Base-by-base conservation (phyloP, 2,329 filamentous ascomycete species). In the Microcera coccophila region DNA sequence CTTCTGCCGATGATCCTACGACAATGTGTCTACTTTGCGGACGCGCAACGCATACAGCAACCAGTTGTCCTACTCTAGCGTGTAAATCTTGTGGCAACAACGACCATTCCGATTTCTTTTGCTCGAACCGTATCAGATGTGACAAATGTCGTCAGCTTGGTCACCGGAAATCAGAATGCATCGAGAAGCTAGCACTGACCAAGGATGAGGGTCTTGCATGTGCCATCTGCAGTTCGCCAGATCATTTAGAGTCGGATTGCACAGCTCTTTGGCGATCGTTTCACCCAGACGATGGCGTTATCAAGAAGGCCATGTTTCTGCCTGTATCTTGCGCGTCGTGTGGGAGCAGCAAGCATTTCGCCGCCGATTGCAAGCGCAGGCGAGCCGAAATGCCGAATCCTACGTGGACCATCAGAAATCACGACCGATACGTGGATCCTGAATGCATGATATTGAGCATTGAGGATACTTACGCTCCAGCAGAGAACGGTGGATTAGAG, bases 71-170 rank as follows among this genome's bases (percentile, higher is more conserved):
- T 11, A 60, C 66, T 11, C 56, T 67, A 17, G 58, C 47, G 3
- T 83, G 80, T 57, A 67, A 62, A 5, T 72, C 72, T 42, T 83
- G 76, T 55, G 60, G 63, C 18, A 65, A 62, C 39, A 45, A 52
- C 11, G 63, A 63, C 3, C 79, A 84, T 58, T 69, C 69, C 40
- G 64, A 68, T 4, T 70, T 71, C 49, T 65, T 62, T 41, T 84
- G 81, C 50, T 75, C 78, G 10, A 65, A 63, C 4, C 69, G 67
- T 24, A 61, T 62, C 24, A 71, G 77, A 47, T 84, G 80, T 58
- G 58, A 54, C 37, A 81, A 79, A 57, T 88, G 85, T 62, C 74
- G 71, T 36, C 77, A 83, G 60, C 67, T 76, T 33, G 84, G 84
- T 9, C 85, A 89, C 55, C 53, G 56, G 38, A 62, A 65, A 15